Conservation (phyloP, 169 alveolate species). For the Perkinsus marinus region DNA sequence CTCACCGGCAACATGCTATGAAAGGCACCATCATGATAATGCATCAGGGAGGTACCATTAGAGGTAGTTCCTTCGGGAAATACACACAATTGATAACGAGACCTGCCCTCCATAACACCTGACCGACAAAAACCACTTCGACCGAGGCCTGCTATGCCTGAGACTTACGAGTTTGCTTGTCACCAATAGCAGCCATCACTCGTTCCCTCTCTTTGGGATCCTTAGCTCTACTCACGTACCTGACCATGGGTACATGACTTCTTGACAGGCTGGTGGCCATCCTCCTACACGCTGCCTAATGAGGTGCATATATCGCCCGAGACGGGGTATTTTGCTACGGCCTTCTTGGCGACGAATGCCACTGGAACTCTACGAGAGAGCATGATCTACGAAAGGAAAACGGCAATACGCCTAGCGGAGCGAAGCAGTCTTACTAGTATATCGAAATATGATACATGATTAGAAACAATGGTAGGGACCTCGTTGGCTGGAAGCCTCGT, state of each 20-base stretch:
- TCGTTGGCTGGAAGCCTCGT: not conserved
- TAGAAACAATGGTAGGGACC: not conserved
- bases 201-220: not conserved
- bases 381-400: not conserved
- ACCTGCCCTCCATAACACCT: not conserved
- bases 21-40: not conserved
- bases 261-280: too few relatives aligned
- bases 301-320: not conserved
- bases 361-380: not conserved
- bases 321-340: not conserved
- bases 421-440: not conserved
- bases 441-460: not conserved
- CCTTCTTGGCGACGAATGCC: not conserved
- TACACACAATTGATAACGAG: not conserved
- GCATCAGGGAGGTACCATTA: not conserved
- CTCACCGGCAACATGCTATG: not conserved
- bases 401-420: not conserved
- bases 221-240: not conserved
- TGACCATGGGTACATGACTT: too few relatives aligned
- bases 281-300: not conserved
- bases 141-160: not conserved
- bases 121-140: not conserved
- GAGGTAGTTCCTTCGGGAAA: not conserved
- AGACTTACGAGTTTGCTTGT: not conserved
- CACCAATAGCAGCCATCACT: not conserved